phyloP scores from a whole-genome alignment of 148 eudicot species.

The Fagopyrum esculentum region DNA sequence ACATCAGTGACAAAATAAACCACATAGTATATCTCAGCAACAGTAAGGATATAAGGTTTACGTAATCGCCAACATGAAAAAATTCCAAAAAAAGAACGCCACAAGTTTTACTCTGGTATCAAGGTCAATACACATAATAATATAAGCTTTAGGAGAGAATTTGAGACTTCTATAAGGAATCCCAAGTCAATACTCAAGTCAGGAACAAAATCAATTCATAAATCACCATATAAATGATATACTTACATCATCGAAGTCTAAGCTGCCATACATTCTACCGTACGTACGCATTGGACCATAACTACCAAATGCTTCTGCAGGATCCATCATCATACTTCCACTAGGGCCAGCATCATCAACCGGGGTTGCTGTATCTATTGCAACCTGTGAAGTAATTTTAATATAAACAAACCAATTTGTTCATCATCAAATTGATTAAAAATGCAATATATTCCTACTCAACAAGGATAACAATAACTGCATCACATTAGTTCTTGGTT shows the following conservation, averaged over 20 bases:
- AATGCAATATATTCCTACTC: background rate
- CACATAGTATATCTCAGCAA: background rate
- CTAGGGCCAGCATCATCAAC: constrained; percentile 83
- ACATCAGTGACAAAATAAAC: background rate
- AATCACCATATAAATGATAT: background rate
- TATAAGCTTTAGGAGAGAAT: background rate
- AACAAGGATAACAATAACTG: background rate
- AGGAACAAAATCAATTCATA: background rate
- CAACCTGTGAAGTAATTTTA: constrained; percentile 49
- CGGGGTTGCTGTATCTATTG: constrained; percentile 93
- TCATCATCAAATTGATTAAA: background rate
- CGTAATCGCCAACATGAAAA: too few relatives aligned
- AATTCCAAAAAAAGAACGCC: background rate
- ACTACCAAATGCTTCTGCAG: constrained; percentile 59
- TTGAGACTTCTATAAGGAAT: background rate
- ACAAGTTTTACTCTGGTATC: background rate
- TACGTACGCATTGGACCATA: constrained; percentile 84
- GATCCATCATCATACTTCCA: constrained; percentile 55
- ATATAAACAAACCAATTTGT: background rate
- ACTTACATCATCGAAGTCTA: constrained; percentile 89
- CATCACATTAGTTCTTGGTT: background rate
- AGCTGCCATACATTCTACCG: constrained; percentile 74
- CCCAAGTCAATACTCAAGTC: background rate
- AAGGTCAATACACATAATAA: background rate
- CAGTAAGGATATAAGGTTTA: background rate